Evolutionary conservation across 208 protist species (phyloP).

Genomic region (Blastocrithidia nonstop): DNA sequence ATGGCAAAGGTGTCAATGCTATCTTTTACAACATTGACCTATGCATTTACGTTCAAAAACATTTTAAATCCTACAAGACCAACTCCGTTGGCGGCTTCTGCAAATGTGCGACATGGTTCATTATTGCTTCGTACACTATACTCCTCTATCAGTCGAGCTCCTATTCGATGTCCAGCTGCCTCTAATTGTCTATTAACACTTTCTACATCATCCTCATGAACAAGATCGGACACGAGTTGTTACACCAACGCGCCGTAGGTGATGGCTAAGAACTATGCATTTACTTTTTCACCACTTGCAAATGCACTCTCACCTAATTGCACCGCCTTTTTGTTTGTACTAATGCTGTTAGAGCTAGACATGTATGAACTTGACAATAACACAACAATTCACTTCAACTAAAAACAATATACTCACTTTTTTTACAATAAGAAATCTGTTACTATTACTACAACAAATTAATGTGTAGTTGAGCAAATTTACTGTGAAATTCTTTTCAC

Average conservation of each 20-base stretch:
- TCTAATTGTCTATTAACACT: conserved; percentile 93
- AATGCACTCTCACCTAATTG: conserved; percentile 63
- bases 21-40: conserved; percentile 74
- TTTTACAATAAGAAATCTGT: too few relatives aligned
- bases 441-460: too few relatives aligned
- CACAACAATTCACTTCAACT: too few relatives aligned
- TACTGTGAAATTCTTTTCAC: too few relatives aligned
- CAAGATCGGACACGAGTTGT: conserved; percentile 90
- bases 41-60: conserved; percentile 89
- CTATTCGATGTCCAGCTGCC: conserved; percentile 95
- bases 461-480: too few relatives aligned
- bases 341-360: neutral
- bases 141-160: conserved; percentile 93
- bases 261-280: conserved; percentile 94
- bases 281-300: conserved; percentile 58
- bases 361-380: too few relatives aligned
- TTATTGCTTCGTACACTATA: conserved; percentile 84
- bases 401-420: too few relatives aligned
- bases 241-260: conserved; percentile 95
- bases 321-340: conserved; percentile 11
- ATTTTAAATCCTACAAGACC: conserved; percentile 92
- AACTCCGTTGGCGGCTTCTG: conserved; percentile 90
- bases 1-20: conserved; percentile 75
- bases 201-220: conserved; percentile 83
- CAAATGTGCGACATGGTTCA: conserved; percentile 79